Conservation (phyloP, 2,329 filamentous ascomycete genomes). For the Aspergillus aculeatinus region DNA sequence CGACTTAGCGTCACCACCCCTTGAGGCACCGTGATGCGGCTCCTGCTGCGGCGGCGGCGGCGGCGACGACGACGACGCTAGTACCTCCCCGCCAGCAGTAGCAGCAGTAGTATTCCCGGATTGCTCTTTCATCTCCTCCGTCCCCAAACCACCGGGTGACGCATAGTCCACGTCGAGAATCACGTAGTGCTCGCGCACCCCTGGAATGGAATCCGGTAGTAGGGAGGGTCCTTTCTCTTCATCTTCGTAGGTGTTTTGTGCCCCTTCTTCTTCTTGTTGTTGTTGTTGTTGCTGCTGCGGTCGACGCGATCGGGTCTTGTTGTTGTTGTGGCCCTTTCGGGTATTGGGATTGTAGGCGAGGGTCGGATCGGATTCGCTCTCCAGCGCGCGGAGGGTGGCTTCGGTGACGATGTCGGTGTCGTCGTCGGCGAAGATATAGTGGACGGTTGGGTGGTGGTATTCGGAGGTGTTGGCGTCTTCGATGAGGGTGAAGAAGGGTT, state of each 20-base stretch:
- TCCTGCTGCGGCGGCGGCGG: conserved; percentile 16
- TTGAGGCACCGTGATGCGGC: conserved; percentile 30
- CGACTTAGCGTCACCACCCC: conserved; percentile 15
- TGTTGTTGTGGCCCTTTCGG: background rate
- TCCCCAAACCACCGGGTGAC: background rate
- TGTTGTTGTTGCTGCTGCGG: conserved; percentile 2
- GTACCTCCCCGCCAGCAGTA: background rate
- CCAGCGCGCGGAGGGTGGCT: conserved; percentile 58
- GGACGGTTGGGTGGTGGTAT: conserved; percentile 79
- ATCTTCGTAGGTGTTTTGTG: conserved; percentile 4
- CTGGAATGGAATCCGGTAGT: conserved; percentile 49
- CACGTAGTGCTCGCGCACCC: conserved; percentile 56
- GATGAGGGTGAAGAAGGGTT: conserved; percentile 82
- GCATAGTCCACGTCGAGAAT: conserved; percentile 54
- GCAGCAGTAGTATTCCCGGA: background rate
- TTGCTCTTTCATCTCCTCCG: conserved; percentile 14
- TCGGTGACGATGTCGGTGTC: conserved; percentile 74
- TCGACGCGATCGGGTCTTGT: conserved; percentile 6
- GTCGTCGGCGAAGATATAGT: conserved; percentile 93
- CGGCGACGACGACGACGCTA: conserved; percentile 17
- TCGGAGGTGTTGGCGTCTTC: conserved; percentile 71
- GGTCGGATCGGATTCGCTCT: conserved; percentile 41
- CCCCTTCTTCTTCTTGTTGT: conserved; percentile 10
- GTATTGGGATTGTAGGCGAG: conserved; percentile 22
- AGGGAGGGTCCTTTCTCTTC: conserved; percentile 31